Base-by-base conservation (phyloP, 306 rosid genomes). In the Gillenia trifoliata region DNA sequence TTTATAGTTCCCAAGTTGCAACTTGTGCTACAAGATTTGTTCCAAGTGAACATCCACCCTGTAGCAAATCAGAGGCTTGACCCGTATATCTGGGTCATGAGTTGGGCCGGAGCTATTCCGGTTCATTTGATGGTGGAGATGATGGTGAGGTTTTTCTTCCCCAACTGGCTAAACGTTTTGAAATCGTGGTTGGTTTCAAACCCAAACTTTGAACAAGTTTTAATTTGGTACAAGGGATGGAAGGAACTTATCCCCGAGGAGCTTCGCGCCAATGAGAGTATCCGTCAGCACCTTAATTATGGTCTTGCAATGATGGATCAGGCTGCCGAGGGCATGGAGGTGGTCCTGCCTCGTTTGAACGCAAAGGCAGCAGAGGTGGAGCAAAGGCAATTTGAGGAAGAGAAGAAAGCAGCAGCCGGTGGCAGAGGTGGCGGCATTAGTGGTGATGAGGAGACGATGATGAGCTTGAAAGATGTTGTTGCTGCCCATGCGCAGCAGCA, bases 241-340 rank as follows among this genome's bases (percentile, higher is more conserved):
- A 91, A 89, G 81, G 94, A 91, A 69, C 91, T 89, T 66, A 74
- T 93, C 68, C 93, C 97, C 12, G 78, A 80, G 66, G 97, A 89
- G 88, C 92, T 93, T 76, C 85, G 82, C 57, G 97, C 97, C 3
- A 91, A 86, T 79, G 94, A 88, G 81, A 85, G 77, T 47, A 88
- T 91, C 47, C 83, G 94, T n/a, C 80, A 68, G 77, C 97, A 91
- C 85, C 88, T 94, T 74, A 88, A 84, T 34, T 20, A 81, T 10
- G 98, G 94, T 55, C 88, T 94, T 67, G 97, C 89, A 60, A 93
- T 93, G 97, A 90, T 94, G 96, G 83, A 86, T 70, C 91, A 84
- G 69, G 97, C 96, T 22, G 94, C 82, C 47, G 94, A 90, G 70
- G 97, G 97, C 54, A 86, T 86, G 96, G 90, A 90, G 85, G 89